phyloP scores from a whole-genome alignment of 768 basidiomycete species.

The Tricholoma flavovirens region DNA sequence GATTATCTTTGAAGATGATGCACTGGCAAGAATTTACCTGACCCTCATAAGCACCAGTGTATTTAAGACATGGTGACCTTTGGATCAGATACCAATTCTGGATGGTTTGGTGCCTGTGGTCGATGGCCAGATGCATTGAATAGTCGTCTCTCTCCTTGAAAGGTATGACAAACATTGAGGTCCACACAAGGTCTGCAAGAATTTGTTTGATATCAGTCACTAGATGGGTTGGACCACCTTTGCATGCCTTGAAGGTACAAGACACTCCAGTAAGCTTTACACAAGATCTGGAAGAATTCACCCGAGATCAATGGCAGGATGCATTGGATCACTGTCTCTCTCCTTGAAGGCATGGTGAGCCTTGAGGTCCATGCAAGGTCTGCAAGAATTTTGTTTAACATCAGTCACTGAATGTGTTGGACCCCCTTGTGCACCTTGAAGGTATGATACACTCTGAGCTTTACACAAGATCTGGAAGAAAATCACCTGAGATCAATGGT shows the following conservation, averaged over 20 bases:
- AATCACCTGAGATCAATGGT: background rate
- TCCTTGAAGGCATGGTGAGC: background rate
- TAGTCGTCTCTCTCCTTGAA: no score
- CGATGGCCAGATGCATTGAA: background rate
- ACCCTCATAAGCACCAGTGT: background rate
- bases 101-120: background rate
- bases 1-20: background rate
- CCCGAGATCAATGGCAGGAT: background rate
- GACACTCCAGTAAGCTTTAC: background rate
- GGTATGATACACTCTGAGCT: background rate
- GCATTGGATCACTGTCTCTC: background rate
- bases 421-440: no score
- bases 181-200: no score
- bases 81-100: background rate
- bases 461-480: background rate
- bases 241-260: background rate
- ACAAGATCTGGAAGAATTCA: background rate
- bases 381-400: no score
- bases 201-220: no score
- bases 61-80: background rate
- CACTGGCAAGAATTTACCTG: background rate
- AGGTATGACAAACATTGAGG: no score
- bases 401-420: background rate
- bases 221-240: no score
- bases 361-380: background rate